Percentiles rank a stretch among this genome's conserved stretches.
Evolutionary conservation across 768 basidiomycete species (phyloP).

Genomic region (Neoboletus magnificus): DNA sequence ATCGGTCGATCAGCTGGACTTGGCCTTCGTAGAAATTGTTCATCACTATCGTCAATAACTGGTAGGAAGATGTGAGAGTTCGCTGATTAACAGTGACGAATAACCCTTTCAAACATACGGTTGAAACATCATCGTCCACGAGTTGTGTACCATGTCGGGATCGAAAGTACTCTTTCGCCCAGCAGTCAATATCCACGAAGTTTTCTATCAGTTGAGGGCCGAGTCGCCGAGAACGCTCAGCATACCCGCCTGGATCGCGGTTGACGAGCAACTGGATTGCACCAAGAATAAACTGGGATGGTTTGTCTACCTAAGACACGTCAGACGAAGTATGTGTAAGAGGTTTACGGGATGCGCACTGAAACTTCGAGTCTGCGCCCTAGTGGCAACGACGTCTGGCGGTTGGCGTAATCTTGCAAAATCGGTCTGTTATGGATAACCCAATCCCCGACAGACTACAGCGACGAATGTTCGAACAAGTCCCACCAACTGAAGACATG

Average conservation of each 20-base stretch:
- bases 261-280: constrained; percentile 29
- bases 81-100: neutral
- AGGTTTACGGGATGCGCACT: constrained; percentile 5
- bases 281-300: constrained; percentile 23
- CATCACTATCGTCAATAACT: constrained; percentile 30
- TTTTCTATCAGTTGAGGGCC: constrained; percentile 32
- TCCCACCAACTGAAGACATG: neutral
- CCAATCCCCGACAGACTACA: constrained; percentile 23
- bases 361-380: constrained; percentile 25
- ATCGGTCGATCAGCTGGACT: constrained; percentile 25
- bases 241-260: constrained; percentile 13
- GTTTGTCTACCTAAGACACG: constrained; percentile 21
- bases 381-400: constrained; percentile 25
- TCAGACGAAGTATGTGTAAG: neutral
- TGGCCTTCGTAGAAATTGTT: constrained; percentile 32
- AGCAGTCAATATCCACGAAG: constrained; percentile 26
- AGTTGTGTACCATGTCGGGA: constrained; percentile 11
- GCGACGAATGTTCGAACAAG: neutral
- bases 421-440: constrained; percentile 20
- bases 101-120: constrained; percentile 12
- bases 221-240: constrained; percentile 18
- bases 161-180: constrained; percentile 29
- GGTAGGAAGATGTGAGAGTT: neutral
- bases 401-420: constrained; percentile 27
- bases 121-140: constrained; percentile 16